These are phyloP conservation scores for Ottelia alismoides DNA, from an alignment of 106 monocot genomes.

Conservation along the genomic window DNA sequence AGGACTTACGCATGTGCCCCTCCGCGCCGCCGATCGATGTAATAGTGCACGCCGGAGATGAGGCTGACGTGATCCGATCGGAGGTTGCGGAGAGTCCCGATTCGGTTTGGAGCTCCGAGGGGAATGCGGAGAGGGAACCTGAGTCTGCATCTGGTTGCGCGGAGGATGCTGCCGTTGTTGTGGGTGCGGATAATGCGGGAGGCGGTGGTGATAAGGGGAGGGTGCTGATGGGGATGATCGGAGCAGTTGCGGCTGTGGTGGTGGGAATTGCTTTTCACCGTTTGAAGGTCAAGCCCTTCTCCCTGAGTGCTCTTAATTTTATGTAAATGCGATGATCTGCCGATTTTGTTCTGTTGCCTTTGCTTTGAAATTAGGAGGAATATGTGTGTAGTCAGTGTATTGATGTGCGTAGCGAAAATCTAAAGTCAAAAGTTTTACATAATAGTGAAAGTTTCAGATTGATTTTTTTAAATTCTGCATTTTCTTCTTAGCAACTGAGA, in stretches of 20 bases:
- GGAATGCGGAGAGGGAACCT: background rate
- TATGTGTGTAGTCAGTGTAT: background rate
- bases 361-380: background rate
- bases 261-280: background rate
- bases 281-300: background rate
- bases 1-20: background rate
- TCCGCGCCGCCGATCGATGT: background rate
- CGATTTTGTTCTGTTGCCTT: no score
- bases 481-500: no score
- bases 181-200: background rate
- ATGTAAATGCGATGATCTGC: background rate
- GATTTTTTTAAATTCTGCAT: no score
- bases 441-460: no score
- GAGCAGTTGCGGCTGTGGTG: background rate
- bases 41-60: background rate
- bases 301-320: background rate
- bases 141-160: no score
- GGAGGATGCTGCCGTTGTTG: background rate
- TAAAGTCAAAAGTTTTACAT: no score
- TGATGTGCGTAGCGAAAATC: no score
- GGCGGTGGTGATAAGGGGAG: background rate
- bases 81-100: background rate
- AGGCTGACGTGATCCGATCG: background rate
- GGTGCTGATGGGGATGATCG: background rate
- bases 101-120: background rate